These are phyloP conservation scores for Epichloe sibirici DNA, from an alignment of 2,329 filamentous ascomycete genomes.

Conservation along the genomic window DNA sequence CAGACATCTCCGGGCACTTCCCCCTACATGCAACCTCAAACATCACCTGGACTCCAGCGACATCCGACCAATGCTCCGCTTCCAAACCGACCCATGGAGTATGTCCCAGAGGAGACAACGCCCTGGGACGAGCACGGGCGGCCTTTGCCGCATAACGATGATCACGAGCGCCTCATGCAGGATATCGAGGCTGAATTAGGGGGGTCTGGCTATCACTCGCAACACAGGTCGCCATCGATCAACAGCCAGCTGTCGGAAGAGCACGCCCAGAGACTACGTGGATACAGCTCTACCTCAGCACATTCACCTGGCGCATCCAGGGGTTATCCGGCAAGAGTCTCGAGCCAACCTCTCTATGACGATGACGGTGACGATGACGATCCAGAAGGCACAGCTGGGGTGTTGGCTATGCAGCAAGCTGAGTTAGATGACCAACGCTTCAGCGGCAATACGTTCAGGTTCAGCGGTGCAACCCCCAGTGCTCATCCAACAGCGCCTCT, in stretches of 20 bases:
- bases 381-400: conserved; percentile 71
- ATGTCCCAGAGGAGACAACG: conserved; percentile 29
- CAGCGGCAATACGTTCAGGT: conserved; percentile 19
- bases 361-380: conserved; percentile 65
- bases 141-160: conserved; percentile 16
- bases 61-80: conserved; percentile 49
- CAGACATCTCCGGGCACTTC: conserved; percentile 35
- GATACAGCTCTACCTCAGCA: conserved; percentile 38
- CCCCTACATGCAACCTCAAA: conserved; percentile 30
- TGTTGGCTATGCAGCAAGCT: conserved; percentile 73
- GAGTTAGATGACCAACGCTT: conserved; percentile 60
- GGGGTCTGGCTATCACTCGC: conserved; percentile 19
- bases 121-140: conserved; percentile 29
- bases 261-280: conserved; percentile 33
- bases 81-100: conserved; percentile 39
- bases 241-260: conserved; percentile 36
- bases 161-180: conserved; percentile 35
- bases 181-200: conserved; percentile 45
- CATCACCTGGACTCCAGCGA: conserved; percentile 36
- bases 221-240: conserved; percentile 27
- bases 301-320: conserved; percentile 21
- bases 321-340: conserved; percentile 3
- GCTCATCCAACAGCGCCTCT: conserved; percentile 14
- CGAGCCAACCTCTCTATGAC: conserved; percentile 3
- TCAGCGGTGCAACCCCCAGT: conserved; percentile 7